A percentile compares a stretch with the other conserved stretches of the same genome.
These are phyloP conservation scores for Pseudopyricularia cyperi DNA, from an alignment of 2,329 filamentous ascomycete species.

Conservation along the genomic window DNA sequence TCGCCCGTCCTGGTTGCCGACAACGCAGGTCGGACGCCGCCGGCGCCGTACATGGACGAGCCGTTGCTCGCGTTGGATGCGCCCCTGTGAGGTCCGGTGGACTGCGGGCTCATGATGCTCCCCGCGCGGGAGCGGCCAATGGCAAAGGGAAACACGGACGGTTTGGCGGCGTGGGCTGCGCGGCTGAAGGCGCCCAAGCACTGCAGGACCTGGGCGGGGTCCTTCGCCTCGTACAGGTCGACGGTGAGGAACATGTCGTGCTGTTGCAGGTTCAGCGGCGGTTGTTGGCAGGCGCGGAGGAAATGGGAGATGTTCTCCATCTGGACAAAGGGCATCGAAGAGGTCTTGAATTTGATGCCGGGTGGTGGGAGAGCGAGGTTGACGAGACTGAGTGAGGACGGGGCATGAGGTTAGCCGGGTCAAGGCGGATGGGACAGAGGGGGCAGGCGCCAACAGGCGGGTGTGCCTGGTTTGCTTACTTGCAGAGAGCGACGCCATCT, in stretches of 20 bases:
- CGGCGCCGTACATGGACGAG: slow-evolving; percentile 32
- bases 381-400: slow-evolving; percentile 45
- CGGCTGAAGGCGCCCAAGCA: slow-evolving; percentile 87
- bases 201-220: slow-evolving; percentile 90
- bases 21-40: slow-evolving; percentile 22
- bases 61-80: slow-evolving; percentile 45
- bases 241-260: slow-evolving; percentile 97
- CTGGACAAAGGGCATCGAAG: slow-evolving; percentile 93
- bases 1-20: slow-evolving; percentile 38
- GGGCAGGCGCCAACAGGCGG: not conserved
- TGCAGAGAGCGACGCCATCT: slow-evolving; percentile 88
- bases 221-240: slow-evolving; percentile 89
- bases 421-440: not conserved
- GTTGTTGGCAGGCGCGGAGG: slow-evolving; percentile 71
- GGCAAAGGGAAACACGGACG: slow-evolving; percentile 56
- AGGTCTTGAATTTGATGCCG: slow-evolving; percentile 80
- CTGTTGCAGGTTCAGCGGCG: slow-evolving; percentile 75
- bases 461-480: slow-evolving; percentile 36
- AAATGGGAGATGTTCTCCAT: slow-evolving; percentile 99
- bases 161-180: slow-evolving; percentile 62
- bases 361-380: slow-evolving; percentile 68
- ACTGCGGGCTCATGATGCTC: slow-evolving; percentile 50
- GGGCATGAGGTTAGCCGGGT: slow-evolving; percentile 5
- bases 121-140: slow-evolving; percentile 60
- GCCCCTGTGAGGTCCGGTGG: slow-evolving; percentile 38